phyloP scores from a whole-genome alignment of 306 rosid species.

The Glycine latifolia region DNA sequence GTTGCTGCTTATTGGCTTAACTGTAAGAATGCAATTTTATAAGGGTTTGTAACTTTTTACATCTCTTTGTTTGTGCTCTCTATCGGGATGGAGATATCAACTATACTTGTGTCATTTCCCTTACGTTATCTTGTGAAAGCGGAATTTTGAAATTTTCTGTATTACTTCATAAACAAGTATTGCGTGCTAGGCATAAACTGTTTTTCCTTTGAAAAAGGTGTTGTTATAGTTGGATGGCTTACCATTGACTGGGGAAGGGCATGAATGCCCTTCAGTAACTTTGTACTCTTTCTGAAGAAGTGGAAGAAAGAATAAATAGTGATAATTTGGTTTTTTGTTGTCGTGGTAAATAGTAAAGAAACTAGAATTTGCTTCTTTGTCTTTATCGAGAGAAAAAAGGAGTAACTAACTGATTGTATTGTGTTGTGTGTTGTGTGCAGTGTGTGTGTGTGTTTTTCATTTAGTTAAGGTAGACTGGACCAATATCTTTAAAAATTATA shows the following conservation, averaged over 20 bases:
- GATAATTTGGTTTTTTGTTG: neutral
- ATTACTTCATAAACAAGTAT: conserved; percentile 7
- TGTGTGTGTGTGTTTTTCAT: neutral
- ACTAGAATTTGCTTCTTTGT: neutral
- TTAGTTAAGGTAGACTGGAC: neutral
- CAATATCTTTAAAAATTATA: neutral
- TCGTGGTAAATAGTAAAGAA: neutral
- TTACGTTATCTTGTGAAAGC: neutral
- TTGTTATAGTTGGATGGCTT: conserved; percentile 5
- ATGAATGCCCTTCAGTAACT: conserved; percentile 5
- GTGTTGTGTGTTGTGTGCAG: too few relatives aligned
- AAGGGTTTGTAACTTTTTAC: too few relatives aligned
- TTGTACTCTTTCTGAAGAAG: conserved; percentile 4
- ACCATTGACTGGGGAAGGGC: conserved; percentile 4
- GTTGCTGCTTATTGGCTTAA: neutral
- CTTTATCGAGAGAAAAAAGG: neutral
- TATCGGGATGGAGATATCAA: conserved; percentile 27
- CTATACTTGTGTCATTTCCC: conserved; percentile 21
- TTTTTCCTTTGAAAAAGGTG: conserved; percentile 27
- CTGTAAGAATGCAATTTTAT: conserved; percentile 18
- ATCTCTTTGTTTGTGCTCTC: conserved; percentile 7
- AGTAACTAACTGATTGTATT: neutral
- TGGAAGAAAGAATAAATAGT: neutral
- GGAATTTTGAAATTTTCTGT: conserved; percentile 12
- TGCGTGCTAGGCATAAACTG: neutral